Base-by-base conservation (phyloP, 2,329 filamentous ascomycete genomes). In the Teratosphaeriaceae sp. region DNA sequence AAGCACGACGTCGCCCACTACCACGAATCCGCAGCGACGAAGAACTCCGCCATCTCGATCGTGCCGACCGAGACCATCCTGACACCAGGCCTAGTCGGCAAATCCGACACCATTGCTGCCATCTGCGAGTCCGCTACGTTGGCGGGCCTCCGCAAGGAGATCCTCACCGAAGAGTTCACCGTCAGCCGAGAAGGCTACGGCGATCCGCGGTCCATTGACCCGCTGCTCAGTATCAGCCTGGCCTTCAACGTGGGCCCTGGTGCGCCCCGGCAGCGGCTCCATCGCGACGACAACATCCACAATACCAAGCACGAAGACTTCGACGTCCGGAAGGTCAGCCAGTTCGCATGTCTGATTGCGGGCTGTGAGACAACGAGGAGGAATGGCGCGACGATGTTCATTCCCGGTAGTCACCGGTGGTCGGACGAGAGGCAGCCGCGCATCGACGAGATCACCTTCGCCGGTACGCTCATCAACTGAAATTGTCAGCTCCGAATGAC, bases 371-470 rank as follows among this genome's bases (percentile, higher is more conserved):
- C 52, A 5, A 62, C 51, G 5, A 33, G 58, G 16, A 51, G 59
- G 41, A 64, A 61, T 39, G 61, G 61, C 9, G 61, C 56, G 1
- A 64, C 59, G 18, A 62, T 62, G 58, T 56, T 60, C 26, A 47
- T 63, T 0, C 61, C 60, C 2, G 61, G 61, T 0, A 53, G 48
- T 48, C 61, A 63, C 54, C 46, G 48, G 33, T 60, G 61, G 59
- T 53, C 59, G 41, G 51, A 64, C 43, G 33, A 47, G 5, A 51
- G 61, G 15, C 19, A 20, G 23, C 56, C 62, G 6, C 36, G 40
- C 3, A 33, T 44, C 11, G 58, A 63, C 29, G 59, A 65, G 42
- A 51, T 65, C 5, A 58, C 54, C 48, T 65, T 64, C 52, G 60
- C 61, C 21, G 57, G 57, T 61, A 38, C 40, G 50, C 24, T n/a